phyloP scores from a whole-genome alignment of 305 asterid species.

The Plantago rigida region DNA sequence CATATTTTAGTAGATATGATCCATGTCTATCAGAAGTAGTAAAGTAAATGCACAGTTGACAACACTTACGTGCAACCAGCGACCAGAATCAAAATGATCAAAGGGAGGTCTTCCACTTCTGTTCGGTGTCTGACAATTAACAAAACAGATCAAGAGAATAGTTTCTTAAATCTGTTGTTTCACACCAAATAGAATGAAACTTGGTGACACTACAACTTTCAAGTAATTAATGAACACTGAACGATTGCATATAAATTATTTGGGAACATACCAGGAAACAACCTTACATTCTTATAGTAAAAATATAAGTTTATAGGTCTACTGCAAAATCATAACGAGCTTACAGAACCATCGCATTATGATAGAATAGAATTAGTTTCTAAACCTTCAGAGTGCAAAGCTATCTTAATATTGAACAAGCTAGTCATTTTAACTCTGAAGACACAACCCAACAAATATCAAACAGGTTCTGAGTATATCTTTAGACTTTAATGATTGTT shows the following conservation, averaged over 20 bases:
- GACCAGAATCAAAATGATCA: conserved; percentile 78
- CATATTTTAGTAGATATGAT: background rate
- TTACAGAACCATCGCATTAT: background rate
- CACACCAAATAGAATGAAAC: background rate
- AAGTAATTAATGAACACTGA: conserved; percentile 16
- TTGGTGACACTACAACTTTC: conserved; percentile 4
- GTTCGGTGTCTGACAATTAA: conserved; percentile 54
- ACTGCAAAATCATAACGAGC: conserved; percentile 1
- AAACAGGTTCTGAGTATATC: background rate
- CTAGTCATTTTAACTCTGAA: background rate
- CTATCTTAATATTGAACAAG: conserved; percentile 18
- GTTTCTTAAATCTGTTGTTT: conserved; percentile 9
- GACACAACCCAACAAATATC: conserved; percentile 13
- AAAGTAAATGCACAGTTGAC: conserved; percentile 19
- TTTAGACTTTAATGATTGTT: no score
- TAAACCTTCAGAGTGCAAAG: conserved; percentile 14
- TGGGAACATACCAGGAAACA: conserved; percentile 15
- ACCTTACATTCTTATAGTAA: conserved; percentile 5
- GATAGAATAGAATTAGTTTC: conserved; percentile 14
- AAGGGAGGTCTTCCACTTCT: conserved; percentile 82
- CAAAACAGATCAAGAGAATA: conserved; percentile 21
- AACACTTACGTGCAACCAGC: conserved; percentile 76
- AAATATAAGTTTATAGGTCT: background rate
- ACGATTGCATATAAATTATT: conserved; percentile 4
- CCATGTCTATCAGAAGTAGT: conserved; percentile 18